Percentiles rank a stretch among this genome's conserved stretches.
These are phyloP conservation scores for Austroboletus rostrupii DNA, from an alignment of 1,284 basidiomycete species.

Conservation along the genomic window DNA sequence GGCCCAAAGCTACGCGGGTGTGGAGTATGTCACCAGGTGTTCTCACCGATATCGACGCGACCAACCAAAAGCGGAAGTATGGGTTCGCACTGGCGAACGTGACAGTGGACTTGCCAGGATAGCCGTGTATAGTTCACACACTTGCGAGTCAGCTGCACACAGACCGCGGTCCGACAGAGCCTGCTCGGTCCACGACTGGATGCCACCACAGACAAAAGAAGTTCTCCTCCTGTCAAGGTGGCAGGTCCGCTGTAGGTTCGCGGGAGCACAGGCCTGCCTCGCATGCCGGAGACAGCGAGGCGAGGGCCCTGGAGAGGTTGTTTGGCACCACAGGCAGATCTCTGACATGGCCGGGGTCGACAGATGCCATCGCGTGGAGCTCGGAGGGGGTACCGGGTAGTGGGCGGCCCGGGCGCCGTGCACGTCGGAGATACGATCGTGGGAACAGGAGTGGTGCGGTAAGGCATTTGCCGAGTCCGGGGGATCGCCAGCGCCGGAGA, in stretches of 20 bases:
- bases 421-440: slow-evolving; percentile 6
- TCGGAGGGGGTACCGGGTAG: slow-evolving; percentile 1
- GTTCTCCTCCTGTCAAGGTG: too few relatives aligned
- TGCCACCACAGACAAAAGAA: too few relatives aligned
- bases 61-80: too few relatives aligned
- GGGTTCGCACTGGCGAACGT: not conserved
- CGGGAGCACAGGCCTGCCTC: not conserved
- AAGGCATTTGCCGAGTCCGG: slow-evolving; percentile 30
- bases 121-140: not conserved
- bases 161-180: not conserved
- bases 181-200: too few relatives aligned
- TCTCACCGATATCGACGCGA: not conserved
- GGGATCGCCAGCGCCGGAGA: slow-evolving; percentile 29
- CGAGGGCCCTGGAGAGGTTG: too few relatives aligned
- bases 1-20: not conserved
- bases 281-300: not conserved
- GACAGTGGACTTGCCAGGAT: not conserved
- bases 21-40: not conserved
- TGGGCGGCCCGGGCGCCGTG: slow-evolving; percentile 15
- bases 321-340: too few relatives aligned
- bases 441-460: not conserved
- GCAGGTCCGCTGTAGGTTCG: not conserved
- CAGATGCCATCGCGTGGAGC: not conserved
- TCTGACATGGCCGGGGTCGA: not conserved
- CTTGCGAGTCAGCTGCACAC: not conserved